Base-by-base conservation (phyloP, 768 basidiomycete species). In the Mycena floridula region DNA sequence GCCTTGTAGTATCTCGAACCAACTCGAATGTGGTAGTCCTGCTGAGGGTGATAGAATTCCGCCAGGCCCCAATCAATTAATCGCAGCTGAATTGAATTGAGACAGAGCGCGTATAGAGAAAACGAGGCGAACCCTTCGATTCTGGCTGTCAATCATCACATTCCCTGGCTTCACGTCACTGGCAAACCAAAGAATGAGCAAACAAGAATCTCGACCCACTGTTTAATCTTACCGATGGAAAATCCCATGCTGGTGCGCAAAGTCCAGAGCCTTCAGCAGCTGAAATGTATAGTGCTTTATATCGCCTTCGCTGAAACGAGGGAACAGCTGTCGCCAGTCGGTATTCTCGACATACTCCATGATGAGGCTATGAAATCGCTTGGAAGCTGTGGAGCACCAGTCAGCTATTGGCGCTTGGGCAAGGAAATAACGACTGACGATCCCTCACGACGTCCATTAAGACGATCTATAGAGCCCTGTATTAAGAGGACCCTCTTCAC, bases 1-100 rank as follows among this genome's bases (percentile, higher is more conserved):
- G 80, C 81, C 58, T 86, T 85, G 70, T 81, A 86, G 60, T 84
- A 84, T 52, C 82, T 69, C 42, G 74, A 77, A 16, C 82, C 82
- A 18, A 85, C 84, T 24, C 84, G 74, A 46, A 85, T 81, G 55
- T 85, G 83, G 62, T 84, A 84, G 26, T 82, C 74, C 37, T 76
- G 79, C 38, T 73, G 72, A 2, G 82, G 77, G 53, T 84, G 81
- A 58, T 85, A 86, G 60, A 86, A 86, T 57, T 86, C 84, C 26
- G 82, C 84, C 44, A 86, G 60, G 25, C 84, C 84, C 84, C 84
- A 86, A 62, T 86, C 84, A 49, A 85, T 86, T 47, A 86, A 59
- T 21, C 73, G 65, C 39, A 77, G 56, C 76, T 77, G 49, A 23
- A 49, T 40, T 15, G 37, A 41, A n/a, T 30, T 47, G 39, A 47